Conservation (phyloP, 257 asterid species). For the Nicotiana tabacum region DNA sequence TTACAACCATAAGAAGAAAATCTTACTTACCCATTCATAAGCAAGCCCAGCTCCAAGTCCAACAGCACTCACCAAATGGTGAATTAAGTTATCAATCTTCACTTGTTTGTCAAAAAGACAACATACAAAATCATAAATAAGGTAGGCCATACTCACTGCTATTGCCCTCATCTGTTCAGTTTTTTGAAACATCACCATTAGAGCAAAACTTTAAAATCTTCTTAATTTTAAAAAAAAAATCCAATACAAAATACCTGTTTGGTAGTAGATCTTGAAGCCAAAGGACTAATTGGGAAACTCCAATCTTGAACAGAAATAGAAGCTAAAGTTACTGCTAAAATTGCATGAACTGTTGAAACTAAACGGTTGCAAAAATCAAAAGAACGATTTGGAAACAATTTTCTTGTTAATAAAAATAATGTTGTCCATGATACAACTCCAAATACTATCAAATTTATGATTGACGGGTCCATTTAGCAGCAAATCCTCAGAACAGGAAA, state of each 20-base stretch:
- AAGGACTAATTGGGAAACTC: conserved; percentile 75
- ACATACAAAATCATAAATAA: conserved; percentile 67
- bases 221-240: neutral
- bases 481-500: neutral
- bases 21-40: conserved; percentile 49
- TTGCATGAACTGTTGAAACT: conserved; percentile 65
- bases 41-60: conserved; percentile 71
- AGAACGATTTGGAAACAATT: conserved; percentile 38
- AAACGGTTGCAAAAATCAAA: conserved; percentile 81
- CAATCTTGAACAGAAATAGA: conserved; percentile 62
- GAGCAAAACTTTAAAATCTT: neutral
- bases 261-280: conserved; percentile 60
- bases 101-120: conserved; percentile 45
- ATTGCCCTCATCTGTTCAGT: conserved; percentile 57
- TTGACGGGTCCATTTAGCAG: conserved; percentile 48
- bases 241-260: conserved; percentile 39
- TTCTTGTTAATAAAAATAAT: conserved; percentile 41
- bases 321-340: conserved; percentile 49
- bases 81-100: conserved; percentile 63
- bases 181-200: neutral
- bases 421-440: conserved; percentile 66
- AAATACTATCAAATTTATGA: conserved; percentile 28
- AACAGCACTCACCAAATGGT: conserved; percentile 69
- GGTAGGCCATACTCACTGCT: conserved; percentile 44
- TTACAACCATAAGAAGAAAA: no score